Evolutionary conservation across 371 early-diverging fungal genomes (phyloP), one percentile per base, ranked within the genome.

Genomic region (Mucor sp.): DNA sequence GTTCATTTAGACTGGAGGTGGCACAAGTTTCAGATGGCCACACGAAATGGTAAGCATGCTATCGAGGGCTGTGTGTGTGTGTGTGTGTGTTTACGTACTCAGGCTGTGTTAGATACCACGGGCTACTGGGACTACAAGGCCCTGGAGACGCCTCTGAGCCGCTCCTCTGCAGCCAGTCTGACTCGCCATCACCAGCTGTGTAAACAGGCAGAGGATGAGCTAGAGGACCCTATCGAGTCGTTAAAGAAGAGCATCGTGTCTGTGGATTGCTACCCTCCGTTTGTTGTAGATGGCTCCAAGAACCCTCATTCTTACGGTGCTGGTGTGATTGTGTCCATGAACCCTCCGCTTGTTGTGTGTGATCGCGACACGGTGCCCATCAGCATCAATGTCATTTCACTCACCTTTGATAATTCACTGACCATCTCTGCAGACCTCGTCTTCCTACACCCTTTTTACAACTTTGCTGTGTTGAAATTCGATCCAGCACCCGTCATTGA

Each of bases 331-430:
- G 82, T 95, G 6, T 93, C 93, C 58, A 84, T 85, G 30, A 73
- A 87, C 35, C 85, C 83, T 33, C 94, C 94, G 0, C 70, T 91
- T 28, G 82, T 96, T 23, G 72, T 94, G 19, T 91, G 90, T 63
- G 93, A 94, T 73, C 87, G 95, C 28, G 91, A 92, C 63, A 90
- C 93, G 0, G 85, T 95, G 25, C 94, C 94, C 0, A 87, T 91
- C 7, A 82, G 85, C 15, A 78, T 94, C 0, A 90, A 92, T 28
- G 91, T 91, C 47, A 87, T 95, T 27, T 76, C 82, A 37, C 66
- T 95, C 50, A 95, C 94, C 2, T 92, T 97, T 76, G 90, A 89
- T 39, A 89, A 90, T 70, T 84, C 86, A 25, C 75, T 94, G 60
- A 91, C 91, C 35, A 78, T 95, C 37, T 88, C 92, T 0, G 96